Evolutionary conservation across 2,329 filamentous ascomycete genomes (phyloP), one percentile per base, ranked within the genome.

Genomic region (Colletotrichum abscissum): DNA sequence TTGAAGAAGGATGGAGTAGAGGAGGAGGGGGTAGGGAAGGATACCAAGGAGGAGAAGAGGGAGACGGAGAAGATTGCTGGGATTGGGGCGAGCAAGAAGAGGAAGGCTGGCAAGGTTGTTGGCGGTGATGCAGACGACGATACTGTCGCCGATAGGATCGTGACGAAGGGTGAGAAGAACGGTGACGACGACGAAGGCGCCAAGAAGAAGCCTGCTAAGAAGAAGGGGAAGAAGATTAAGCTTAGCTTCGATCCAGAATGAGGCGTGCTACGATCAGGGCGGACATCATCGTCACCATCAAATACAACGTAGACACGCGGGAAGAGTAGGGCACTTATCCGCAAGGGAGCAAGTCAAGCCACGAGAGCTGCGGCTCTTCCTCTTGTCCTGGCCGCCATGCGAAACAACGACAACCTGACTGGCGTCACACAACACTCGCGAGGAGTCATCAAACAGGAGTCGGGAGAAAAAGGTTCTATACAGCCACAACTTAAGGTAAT

Each of bases 181-280:
- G 64, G 72, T 33, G 62, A 57, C 54, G 54, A 28, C 38, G 7
- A 76, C 26, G 38, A 74, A 30, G 64, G 58, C 49, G 46, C 73
- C 19, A 76, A 70, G 35, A 69, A 87, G 80, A 59, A 73, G 38
- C 60, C 46, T 24, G 56, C 33, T 35, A 73, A 73, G 35, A 90
- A 91, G 79, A 88, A 88, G 81, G 82, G 85, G 5, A 90, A 90
- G 81, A 92, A 92, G 83, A 89, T 93, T 73, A 92, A 92, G 83
- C 83, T 93, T 58, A 93, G 91, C 80, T 93, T 93, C 58, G 77
- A 79, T 73, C 69, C 69, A 30, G 70, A 76, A 62, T 74, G 64
- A 76, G 30, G 26, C 56, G n/a, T 28, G 30, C 12, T 24, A 56
- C 38, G 30, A 26, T n/a, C 26, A n/a, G 42, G 28, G n/a, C 22